phyloP scores from a whole-genome alignment of 371 early-diverging fungal species.

The Lichtheimia ornata region DNA sequence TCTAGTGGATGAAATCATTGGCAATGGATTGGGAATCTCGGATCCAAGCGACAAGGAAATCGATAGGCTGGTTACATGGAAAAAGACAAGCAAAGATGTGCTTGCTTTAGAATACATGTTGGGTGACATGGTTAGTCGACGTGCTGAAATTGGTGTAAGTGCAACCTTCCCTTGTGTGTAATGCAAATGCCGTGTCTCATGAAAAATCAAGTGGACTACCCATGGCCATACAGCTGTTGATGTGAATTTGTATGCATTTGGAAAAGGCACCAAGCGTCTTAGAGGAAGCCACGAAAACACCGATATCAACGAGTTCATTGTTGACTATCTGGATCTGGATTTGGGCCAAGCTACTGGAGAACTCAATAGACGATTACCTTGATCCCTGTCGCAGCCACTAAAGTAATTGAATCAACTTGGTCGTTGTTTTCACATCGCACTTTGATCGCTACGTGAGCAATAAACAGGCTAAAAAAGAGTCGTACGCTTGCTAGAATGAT shows the following conservation, averaged over 20 bases:
- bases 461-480: too few relatives aligned
- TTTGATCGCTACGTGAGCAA: too few relatives aligned
- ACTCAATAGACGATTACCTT: constrained; percentile 20
- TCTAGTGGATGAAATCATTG: constrained; percentile 43
- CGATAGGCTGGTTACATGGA: constrained; percentile 31
- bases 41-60: constrained; percentile 63
- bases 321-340: constrained; percentile 53
- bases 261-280: constrained; percentile 48
- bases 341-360: constrained; percentile 51
- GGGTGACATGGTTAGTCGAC: constrained; percentile 51
- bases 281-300: constrained; percentile 80
- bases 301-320: constrained; percentile 73
- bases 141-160: constrained; percentile 61
- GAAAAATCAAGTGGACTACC: constrained; percentile 48
- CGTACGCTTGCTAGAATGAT: too few relatives aligned
- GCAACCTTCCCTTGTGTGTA: background rate
- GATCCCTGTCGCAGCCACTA: too few relatives aligned
- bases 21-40: constrained; percentile 53
- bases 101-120: constrained; percentile 36
- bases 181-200: background rate
- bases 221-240: constrained; percentile 63
- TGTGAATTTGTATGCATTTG: constrained; percentile 70
- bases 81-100: constrained; percentile 21
- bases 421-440: too few relatives aligned
- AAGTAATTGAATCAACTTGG: too few relatives aligned